These are phyloP conservation scores for Schwanniomyces polymorphus DNA, from an alignment of 805 yeast genomes.

Conservation along the genomic window DNA sequence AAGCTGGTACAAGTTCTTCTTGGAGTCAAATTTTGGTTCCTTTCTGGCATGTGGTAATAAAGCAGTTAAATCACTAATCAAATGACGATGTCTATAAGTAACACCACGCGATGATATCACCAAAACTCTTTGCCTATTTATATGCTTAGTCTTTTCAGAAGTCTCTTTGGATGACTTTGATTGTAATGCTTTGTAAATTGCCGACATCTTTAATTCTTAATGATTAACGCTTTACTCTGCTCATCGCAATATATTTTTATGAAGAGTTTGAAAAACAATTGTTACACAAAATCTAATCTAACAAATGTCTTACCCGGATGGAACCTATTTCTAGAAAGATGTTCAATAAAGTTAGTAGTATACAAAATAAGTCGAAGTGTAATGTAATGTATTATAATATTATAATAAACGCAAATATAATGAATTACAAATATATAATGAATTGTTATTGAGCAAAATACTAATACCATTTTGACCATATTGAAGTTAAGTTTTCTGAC, in stretches of 20 bases:
- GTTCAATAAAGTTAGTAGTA: background rate
- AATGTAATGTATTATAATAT: background rate
- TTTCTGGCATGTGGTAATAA: conserved; percentile 93
- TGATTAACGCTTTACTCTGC: background rate
- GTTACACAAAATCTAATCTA: background rate
- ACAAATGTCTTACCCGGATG: background rate
- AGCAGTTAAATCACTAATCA: conserved; percentile 75
- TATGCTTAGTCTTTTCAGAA: conserved; percentile 52
- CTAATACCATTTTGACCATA: background rate
- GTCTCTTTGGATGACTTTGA: conserved; percentile 47
- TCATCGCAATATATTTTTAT: background rate
- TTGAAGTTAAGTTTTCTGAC: background rate
- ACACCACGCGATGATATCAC: conserved; percentile 93
- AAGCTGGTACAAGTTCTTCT: conserved; percentile 81
- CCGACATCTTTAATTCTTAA: conserved; percentile 32
- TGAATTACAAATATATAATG: background rate
- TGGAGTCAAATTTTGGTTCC: conserved; percentile 93
- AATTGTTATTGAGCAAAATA: background rate
- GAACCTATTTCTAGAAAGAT: background rate
- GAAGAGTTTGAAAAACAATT: conserved; percentile 1
- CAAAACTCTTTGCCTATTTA: conserved; percentile 85
- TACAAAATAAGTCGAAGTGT: background rate
- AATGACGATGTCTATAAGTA: conserved; percentile 92
- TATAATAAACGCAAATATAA: background rate
- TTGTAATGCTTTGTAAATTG: conserved; percentile 47